Evolutionary conservation across 73 alveolate genomes (phyloP).

Genomic region (Paramecium tetraurelia): DNA sequence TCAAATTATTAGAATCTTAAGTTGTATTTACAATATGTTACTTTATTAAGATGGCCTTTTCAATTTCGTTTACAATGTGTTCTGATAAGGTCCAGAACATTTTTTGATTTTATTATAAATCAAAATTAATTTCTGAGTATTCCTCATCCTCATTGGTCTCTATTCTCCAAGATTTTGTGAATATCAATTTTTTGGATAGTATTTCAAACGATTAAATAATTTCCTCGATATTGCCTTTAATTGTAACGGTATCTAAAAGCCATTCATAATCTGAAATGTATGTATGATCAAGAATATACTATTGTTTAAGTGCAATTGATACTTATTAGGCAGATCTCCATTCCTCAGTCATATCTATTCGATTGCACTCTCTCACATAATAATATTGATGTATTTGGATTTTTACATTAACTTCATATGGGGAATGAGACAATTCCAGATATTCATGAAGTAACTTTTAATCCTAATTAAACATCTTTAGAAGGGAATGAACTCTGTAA

Average conservation of each 20-base stretch:
- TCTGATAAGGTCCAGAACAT: neutral
- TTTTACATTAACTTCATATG: conserved; percentile 9
- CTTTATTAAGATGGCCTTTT: conserved; percentile 14
- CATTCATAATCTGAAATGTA: conserved; percentile 9
- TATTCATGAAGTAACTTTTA: neutral
- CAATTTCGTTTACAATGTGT: neutral
- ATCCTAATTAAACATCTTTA: neutral
- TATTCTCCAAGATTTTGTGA: neutral
- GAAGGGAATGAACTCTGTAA: neutral
- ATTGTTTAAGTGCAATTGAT: neutral
- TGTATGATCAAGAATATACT: conserved; percentile 14
- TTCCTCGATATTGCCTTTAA: neutral
- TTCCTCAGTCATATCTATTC: neutral
- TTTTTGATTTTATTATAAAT: neutral
- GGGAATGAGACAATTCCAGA: neutral
- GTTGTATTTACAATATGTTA: neutral
- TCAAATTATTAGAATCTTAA: neutral
- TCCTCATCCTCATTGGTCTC: neutral
- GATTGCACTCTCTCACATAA: neutral
- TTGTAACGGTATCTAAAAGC: neutral
- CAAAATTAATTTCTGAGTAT: neutral
- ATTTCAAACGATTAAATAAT: neutral
- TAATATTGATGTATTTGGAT: neutral
- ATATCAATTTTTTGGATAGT: neutral
- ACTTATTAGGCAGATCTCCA: neutral